Evolutionary conservation across 108 stramenopile species (phyloP).

Genomic region (Skeletonema tropicum): DNA sequence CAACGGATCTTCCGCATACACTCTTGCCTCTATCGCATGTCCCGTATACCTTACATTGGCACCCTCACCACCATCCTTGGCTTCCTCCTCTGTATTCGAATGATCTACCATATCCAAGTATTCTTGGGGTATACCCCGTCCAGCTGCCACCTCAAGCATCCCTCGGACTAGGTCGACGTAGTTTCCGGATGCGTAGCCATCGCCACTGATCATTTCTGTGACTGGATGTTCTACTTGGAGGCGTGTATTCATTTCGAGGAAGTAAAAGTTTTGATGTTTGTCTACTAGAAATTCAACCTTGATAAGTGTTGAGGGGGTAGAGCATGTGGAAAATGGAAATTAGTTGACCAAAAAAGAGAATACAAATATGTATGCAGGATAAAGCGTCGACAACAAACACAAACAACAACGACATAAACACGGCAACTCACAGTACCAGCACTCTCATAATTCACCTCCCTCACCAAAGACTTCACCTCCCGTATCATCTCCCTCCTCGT

Average conservation of each 20-base stretch:
- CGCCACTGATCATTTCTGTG: conserved; percentile 86
- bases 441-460: conserved; percentile 81
- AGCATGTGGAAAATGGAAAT: too few species aligned
- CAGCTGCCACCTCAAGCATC: conserved; percentile 90
- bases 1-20: conserved; percentile 98
- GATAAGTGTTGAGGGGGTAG: too few species aligned
- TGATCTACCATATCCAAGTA: conserved; percentile 60
- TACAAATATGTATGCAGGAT: too few species aligned
- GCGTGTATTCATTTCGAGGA: conserved; percentile 98
- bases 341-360: neutral
- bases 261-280: conserved; percentile 91
- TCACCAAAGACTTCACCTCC: conserved; percentile 82
- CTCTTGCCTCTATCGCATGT: conserved; percentile 87
- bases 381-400: too few species aligned
- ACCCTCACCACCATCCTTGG: conserved; percentile 39
- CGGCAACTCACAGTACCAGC: conserved; percentile 96
- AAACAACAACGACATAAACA: too few species aligned
- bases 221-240: conserved; percentile 98
- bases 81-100: conserved; percentile 20
- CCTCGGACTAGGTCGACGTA: conserved; percentile 90
- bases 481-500: conserved; percentile 86
- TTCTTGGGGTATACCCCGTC: conserved; percentile 59
- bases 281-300: conserved; percentile 91
- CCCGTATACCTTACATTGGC: conserved; percentile 66
- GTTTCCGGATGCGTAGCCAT: conserved; percentile 32